Conservation (phyloP, 352 stramenopile species). For the Globisporangium carolinianum region DNA sequence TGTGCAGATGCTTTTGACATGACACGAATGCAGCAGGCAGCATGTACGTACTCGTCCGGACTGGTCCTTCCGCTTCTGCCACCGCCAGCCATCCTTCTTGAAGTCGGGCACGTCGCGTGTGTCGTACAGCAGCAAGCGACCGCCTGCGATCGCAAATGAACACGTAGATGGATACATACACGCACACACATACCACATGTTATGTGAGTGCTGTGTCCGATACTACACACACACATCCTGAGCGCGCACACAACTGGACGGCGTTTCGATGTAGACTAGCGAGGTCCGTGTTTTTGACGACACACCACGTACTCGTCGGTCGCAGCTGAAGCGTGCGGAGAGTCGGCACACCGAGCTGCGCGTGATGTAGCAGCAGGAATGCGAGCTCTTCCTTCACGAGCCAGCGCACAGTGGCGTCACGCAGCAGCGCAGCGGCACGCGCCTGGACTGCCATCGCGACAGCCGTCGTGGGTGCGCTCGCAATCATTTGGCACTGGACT, state of each 20-base stretch:
- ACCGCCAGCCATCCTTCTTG: slow-evolving; percentile 83
- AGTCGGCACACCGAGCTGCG: slow-evolving; percentile 32
- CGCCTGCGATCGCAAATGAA: slow-evolving; percentile 26
- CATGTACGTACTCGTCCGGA: slow-evolving; percentile 38
- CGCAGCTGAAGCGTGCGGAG: slow-evolving; percentile 31
- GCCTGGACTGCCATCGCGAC: slow-evolving; percentile 10
- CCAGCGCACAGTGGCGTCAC: slow-evolving; percentile 54
- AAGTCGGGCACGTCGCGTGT: slow-evolving; percentile 55
- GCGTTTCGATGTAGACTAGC: neutral
- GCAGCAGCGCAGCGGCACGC: slow-evolving; percentile 28
- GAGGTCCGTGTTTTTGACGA: neutral
- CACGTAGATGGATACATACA: neutral
- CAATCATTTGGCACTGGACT: no score
- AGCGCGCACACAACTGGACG: no score
- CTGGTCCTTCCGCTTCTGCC: slow-evolving; percentile 84
- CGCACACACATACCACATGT: neutral
- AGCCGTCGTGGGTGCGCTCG: no score
- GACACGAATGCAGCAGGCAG: no score
- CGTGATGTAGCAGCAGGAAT: slow-evolving; percentile 62
- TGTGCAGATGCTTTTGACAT: neutral
- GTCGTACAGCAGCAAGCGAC: slow-evolving; percentile 67
- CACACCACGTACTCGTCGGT: slow-evolving; percentile 44
- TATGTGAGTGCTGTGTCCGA: no score
- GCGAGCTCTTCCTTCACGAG: slow-evolving; percentile 80
- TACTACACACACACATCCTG: no score